Evolutionary conservation across 345 rosid genomes (phyloP), one percentile per base, ranked within the genome.

Genomic region (Melaleuca quinquenervia): DNA sequence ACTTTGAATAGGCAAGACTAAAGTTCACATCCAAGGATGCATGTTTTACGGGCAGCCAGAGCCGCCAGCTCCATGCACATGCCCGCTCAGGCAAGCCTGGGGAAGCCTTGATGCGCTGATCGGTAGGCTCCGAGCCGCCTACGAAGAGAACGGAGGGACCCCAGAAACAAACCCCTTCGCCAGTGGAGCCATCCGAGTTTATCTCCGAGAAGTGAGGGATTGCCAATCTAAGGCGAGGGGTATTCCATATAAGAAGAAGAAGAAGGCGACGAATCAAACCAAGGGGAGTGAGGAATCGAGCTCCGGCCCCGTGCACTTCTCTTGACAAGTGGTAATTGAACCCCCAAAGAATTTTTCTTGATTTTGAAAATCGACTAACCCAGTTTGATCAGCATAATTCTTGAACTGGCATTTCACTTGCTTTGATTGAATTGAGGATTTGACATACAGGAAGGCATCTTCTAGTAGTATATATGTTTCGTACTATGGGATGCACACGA

Each of bases 71-170:
- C 96, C 98, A 36, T 96, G 98, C 87, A 92, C 97, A 14, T 96
- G 98, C 62, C 98, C 98, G 2, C 93, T 94, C 5, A 88, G 95
- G 82, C 98, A 96, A 89, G 98, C 98, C 82, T 96, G 98, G 98
- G 97, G 98, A 53, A 94, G 96, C 85, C 98, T 96, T 10, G 98
- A 95, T 86, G 98, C 98, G 50, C 95, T 96, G 88, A 96, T 96
- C 50, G 98, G 98, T 49, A 86, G 98, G 90, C 96, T 96, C 22
- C 90, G 98, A 76, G 98, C 98, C 0, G 98, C 98, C 22, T 96
- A 94, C 55, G 98, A 96, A 84, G 98, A 96, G 89, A 93, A 94
- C 88, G 98, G 98, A 48, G 98, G 98, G 50, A 90, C 96, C 29
- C 93, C 91, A 1, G 95, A 93, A 85, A 93, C 94, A 12, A 96